phyloP scores from a whole-genome alignment of 257 asterid genomes.

The Solanum etuberosum region DNA sequence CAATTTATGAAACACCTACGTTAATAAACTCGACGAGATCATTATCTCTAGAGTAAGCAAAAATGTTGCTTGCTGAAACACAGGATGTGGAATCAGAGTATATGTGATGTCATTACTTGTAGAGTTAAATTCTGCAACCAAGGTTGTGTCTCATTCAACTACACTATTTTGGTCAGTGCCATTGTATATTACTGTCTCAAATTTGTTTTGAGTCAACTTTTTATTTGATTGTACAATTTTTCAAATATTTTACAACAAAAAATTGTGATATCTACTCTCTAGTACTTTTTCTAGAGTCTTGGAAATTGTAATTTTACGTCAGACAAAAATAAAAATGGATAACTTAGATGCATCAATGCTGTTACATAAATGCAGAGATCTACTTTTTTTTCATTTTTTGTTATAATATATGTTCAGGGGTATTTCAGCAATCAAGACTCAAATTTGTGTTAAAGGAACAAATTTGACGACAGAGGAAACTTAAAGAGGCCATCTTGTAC shows the following conservation, averaged over 20 bases:
- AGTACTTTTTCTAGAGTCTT: background rate
- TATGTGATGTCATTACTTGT: background rate
- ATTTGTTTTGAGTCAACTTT: background rate
- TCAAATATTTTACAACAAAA: background rate
- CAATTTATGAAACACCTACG: background rate
- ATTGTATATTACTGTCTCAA: background rate
- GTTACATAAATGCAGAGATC: background rate
- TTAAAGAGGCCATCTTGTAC: background rate
- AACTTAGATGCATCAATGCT: background rate
- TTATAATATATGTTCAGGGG: background rate
- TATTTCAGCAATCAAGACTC: background rate
- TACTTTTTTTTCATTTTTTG: too few relatives aligned
- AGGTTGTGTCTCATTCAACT: background rate
- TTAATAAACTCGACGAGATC: background rate
- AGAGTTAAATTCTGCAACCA: background rate
- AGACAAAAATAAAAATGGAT: background rate
- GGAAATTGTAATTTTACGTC: background rate
- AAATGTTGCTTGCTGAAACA: background rate
- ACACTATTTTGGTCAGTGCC: background rate
- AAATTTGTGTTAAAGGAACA: background rate
- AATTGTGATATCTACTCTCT: background rate
- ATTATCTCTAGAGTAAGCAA: background rate
- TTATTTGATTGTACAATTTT: background rate
- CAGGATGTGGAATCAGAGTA: background rate
- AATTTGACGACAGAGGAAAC: background rate